Evolutionary conservation across 2,329 filamentous ascomycete genomes (phyloP).

Genomic region (Zelopaecilomyces penicillatus): DNA sequence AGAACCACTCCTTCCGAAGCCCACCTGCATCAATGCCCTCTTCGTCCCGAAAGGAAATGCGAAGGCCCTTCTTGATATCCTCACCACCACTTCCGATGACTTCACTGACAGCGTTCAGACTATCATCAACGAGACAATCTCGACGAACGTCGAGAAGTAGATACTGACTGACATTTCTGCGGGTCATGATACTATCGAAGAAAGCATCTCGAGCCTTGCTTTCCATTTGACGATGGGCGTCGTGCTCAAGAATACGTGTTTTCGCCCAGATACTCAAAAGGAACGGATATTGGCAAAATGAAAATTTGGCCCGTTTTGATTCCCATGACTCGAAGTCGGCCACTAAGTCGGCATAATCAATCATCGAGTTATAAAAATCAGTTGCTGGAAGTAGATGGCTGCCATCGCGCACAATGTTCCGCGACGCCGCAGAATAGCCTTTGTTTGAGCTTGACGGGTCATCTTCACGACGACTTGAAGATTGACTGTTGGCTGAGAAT

Average conservation of each 20-base stretch:
- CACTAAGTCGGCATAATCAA: constrained; percentile 80
- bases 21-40: constrained; percentile 89
- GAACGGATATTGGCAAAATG: constrained; percentile 89
- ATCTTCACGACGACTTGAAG: constrained; percentile 27
- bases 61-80: constrained; percentile 82
- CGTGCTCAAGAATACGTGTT: constrained; percentile 81
- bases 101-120: constrained; percentile 74
- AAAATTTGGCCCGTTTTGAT: constrained; percentile 61
- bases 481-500: constrained; percentile 68
- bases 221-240: constrained; percentile 83
- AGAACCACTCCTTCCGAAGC: constrained; percentile 88
- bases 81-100: constrained; percentile 72
- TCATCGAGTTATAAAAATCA: constrained; percentile 78
- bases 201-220: constrained; percentile 82
- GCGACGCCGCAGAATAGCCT: constrained; percentile 2
- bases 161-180: constrained; percentile 66
- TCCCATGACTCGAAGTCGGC: constrained; percentile 88
- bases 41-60: constrained; percentile 79
- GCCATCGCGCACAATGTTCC: constrained; percentile 13
- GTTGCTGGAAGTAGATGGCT: constrained; percentile 60
- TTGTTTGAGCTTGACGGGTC: constrained; percentile 11
- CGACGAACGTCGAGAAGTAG: constrained; percentile 69
- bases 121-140: constrained; percentile 84
- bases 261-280: constrained; percentile 88
- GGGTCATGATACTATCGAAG: constrained; percentile 77